Evolutionary conservation across 306 rosid species (phyloP).

Genomic region (Cucurbita ficifolia): DNA sequence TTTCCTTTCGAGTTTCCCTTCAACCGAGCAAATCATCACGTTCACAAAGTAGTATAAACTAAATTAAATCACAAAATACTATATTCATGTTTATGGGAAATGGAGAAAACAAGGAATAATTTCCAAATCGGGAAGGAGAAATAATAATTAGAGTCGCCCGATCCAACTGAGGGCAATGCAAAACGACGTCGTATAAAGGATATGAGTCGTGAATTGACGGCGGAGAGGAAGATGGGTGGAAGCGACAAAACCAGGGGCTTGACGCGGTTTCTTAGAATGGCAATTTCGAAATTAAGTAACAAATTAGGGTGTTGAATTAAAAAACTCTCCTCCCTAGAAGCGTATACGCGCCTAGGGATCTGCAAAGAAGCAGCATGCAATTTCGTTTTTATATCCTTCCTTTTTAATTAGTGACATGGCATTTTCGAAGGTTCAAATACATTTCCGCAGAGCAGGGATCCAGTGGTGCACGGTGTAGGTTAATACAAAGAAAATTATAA

Average conservation of each 20-base stretch:
- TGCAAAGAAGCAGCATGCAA: not conserved
- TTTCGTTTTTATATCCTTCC: not conserved
- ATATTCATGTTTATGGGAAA: too few relatives aligned
- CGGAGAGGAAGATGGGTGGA: not conserved
- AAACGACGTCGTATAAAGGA: not conserved
- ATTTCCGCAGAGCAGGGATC: not conserved
- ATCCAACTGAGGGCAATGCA: not conserved
- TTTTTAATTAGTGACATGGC: not conserved
- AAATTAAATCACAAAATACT: too few relatives aligned
- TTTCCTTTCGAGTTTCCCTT: too few relatives aligned
- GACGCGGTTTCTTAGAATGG: not conserved
- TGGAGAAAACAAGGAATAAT: too few relatives aligned
- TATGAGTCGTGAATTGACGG: not conserved
- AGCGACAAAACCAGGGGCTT: not conserved
- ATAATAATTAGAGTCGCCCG: too few relatives aligned
- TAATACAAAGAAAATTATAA: not conserved
- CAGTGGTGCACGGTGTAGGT: not conserved
- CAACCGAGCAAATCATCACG: too few relatives aligned
- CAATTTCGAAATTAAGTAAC: not conserved
- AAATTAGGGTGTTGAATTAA: not conserved
- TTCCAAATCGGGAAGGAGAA: not conserved
- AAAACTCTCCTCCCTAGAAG: not conserved
- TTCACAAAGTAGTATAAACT: too few relatives aligned
- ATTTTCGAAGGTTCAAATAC: not conserved
- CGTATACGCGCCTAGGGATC: not conserved